These are phyloP conservation scores for Colletotrichum lini DNA, from an alignment of 2,329 filamentous ascomycete genomes.

Conservation along the genomic window DNA sequence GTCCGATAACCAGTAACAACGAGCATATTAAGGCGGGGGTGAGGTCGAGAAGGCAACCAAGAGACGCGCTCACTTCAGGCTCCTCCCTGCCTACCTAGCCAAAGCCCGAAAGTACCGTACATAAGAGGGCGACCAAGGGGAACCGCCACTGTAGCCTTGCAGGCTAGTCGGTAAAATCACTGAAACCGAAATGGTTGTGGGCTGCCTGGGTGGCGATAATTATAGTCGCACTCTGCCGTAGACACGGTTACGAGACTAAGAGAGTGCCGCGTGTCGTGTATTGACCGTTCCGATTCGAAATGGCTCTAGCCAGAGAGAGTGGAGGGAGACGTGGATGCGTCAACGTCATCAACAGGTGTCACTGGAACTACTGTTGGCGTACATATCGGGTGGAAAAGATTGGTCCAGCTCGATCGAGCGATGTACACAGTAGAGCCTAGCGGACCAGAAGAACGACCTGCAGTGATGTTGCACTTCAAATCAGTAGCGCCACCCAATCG, in stretches of 20 bases:
- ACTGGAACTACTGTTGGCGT: background rate
- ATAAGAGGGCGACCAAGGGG: background rate
- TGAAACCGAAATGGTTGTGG: background rate
- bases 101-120: background rate
- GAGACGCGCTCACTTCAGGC: background rate
- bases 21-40: background rate
- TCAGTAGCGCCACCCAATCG: background rate
- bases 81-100: background rate
- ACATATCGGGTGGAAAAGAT: background rate
- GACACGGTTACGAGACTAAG: background rate
- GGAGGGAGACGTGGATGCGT: conserved; percentile 1
- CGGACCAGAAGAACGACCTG: background rate
- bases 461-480: background rate
- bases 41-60: conserved; percentile 3
- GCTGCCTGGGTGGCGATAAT: conserved; percentile 23
- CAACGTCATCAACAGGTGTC: conserved; percentile 6
- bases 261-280: background rate
- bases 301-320: conserved; percentile 7
- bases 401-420: background rate
- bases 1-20: background rate
- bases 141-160: conserved; percentile 12
- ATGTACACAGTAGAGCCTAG: background rate
- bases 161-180: background rate
- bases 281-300: background rate
- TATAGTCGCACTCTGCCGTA: background rate